Evolutionary conservation across 495 filamentous ascomycete genomes (phyloP).

Genomic region (Penicillium canescens): DNA sequence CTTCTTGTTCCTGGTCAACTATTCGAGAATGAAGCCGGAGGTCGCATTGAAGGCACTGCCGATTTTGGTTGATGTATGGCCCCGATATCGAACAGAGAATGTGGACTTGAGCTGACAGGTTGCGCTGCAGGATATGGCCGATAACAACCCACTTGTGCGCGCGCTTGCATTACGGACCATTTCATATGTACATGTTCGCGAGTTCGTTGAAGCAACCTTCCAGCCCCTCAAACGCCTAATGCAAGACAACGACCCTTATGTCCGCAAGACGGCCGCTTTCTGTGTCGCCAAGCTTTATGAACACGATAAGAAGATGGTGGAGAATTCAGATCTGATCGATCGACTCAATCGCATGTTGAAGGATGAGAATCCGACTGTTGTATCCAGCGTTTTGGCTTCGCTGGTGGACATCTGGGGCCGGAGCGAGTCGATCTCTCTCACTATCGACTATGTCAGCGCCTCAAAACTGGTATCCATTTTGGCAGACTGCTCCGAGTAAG

Average conservation of each 20-base stretch:
- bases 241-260: slow-evolving; percentile 89
- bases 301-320: slow-evolving; percentile 88
- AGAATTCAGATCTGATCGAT: slow-evolving; percentile 89
- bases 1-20: slow-evolving; percentile 96
- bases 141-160: slow-evolving; percentile 87
- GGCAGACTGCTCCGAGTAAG: slow-evolving; percentile 95
- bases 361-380: slow-evolving; percentile 96
- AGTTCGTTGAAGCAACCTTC: slow-evolving; percentile 91
- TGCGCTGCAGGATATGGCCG: slow-evolving; percentile 79
- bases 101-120: slow-evolving; percentile 3
- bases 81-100: background rate
- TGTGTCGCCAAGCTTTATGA: slow-evolving; percentile 98
- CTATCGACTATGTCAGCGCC: slow-evolving; percentile 95
- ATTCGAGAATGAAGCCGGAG: slow-evolving; percentile 91
- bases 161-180: slow-evolving; percentile 93
- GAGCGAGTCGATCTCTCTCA: slow-evolving; percentile 95
- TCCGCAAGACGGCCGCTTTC: slow-evolving; percentile 95
- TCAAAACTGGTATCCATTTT: slow-evolving; percentile 97
- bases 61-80: slow-evolving; percentile 73
- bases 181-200: slow-evolving; percentile 94
- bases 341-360: slow-evolving; percentile 84
- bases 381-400: slow-evolving; percentile 87
- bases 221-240: slow-evolving; percentile 81
- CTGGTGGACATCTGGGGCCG: slow-evolving; percentile 99
- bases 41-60: slow-evolving; percentile 92